Percentiles rank a stretch among this genome's conserved stretches.
phyloP scores from a whole-genome alignment of 176 grass and related monocot genomes.

The Phoenix roebelenii region DNA sequence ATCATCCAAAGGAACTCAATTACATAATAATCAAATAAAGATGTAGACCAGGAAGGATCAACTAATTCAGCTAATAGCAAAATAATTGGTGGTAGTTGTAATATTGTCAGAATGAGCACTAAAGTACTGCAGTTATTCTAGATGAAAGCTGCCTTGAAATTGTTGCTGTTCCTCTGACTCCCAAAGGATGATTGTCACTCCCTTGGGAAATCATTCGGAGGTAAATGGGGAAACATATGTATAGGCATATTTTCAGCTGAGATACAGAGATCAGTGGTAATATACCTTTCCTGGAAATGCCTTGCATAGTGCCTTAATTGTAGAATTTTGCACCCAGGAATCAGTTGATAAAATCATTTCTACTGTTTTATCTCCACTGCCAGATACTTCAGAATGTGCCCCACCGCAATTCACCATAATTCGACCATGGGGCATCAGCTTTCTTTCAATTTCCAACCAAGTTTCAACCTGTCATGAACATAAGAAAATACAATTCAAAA shows the following conservation, averaged over 20 bases:
- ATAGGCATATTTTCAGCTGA: neutral
- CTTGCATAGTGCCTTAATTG: conserved; percentile 60
- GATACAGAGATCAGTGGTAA: neutral
- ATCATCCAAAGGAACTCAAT: too few relatives aligned
- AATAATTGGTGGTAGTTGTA: too few relatives aligned
- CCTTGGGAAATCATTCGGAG: too few relatives aligned
- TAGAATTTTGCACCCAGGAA: conserved; percentile 60
- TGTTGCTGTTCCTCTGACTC: too few relatives aligned
- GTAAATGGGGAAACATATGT: neutral
- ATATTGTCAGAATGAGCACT: too few relatives aligned
- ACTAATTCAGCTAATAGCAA: too few relatives aligned
- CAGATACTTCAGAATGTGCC: conserved; percentile 45
- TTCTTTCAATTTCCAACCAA: conserved; percentile 69
- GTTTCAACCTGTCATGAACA: conserved; percentile 49
- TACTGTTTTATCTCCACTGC: conserved; percentile 23
- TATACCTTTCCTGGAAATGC: conserved; percentile 73
- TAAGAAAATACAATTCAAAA: conserved; percentile 9
- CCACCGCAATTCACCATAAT: conserved; percentile 92
- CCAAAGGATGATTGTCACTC: too few relatives aligned
- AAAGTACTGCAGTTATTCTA: too few relatives aligned
- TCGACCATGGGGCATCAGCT: conserved; percentile 65
- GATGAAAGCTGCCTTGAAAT: too few relatives aligned
- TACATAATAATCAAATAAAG: too few relatives aligned
- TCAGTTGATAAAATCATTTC: conserved; percentile 10
- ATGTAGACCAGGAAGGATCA: too few relatives aligned